Evolutionary conservation across 164 flowering plant genomes (phyloP).

Genomic region (Tinospora cordifolia): DNA sequence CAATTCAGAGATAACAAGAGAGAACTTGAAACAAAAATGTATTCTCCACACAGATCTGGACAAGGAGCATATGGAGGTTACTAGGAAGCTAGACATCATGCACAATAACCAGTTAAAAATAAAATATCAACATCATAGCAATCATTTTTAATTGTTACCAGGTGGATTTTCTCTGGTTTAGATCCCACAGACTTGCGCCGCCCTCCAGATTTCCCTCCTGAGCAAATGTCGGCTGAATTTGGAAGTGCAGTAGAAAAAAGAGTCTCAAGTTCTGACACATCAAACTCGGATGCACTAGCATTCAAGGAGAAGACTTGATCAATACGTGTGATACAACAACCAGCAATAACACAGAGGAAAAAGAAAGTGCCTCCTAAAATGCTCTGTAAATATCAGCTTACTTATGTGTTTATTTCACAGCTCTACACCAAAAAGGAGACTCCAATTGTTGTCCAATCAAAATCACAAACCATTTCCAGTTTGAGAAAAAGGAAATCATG

Average conservation of each 20-base stretch:
- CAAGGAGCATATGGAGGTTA: not conserved
- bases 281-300: slow-evolving; percentile 80
- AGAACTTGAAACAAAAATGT: not conserved
- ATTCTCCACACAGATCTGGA: not conserved
- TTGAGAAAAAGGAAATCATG: not conserved
- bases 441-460: not conserved
- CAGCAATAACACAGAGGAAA: not conserved
- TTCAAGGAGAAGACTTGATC: slow-evolving; percentile 16
- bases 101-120: not conserved
- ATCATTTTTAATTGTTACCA: slow-evolving; percentile 39
- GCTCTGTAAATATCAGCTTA: too few relatives aligned
- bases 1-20: not conserved
- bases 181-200: slow-evolving; percentile 73
- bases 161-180: slow-evolving; percentile 68
- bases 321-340: not conserved
- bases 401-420: not conserved
- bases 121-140: not conserved
- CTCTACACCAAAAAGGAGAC: not conserved
- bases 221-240: slow-evolving; percentile 40
- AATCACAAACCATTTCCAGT: not conserved
- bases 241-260: slow-evolving; percentile 81
- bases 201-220: slow-evolving; percentile 54
- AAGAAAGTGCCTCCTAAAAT: not conserved
- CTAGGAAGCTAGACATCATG: not conserved
- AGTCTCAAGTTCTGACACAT: slow-evolving; percentile 83